Evolutionary conservation across 768 basidiomycete species (phyloP).

Genomic region (Amyloporia xantha): DNA sequence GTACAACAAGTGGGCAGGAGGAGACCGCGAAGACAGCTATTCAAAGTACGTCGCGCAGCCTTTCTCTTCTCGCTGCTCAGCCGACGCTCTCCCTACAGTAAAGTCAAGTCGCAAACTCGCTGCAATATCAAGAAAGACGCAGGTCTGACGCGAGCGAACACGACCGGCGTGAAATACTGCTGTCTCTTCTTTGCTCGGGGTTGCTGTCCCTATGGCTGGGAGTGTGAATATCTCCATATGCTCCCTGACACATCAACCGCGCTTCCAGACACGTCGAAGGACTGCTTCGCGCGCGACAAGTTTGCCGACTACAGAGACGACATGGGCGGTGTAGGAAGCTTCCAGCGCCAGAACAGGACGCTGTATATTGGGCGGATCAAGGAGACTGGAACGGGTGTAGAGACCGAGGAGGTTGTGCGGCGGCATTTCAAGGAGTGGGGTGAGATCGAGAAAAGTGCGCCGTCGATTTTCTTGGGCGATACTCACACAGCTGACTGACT

Average conservation of each 20-base stretch:
- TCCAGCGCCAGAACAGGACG: slow-evolving; percentile 90
- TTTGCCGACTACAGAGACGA: slow-evolving; percentile 97
- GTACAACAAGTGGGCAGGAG: slow-evolving; percentile 99
- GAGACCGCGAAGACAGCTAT: slow-evolving; percentile 93
- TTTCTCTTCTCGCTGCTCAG: neutral
- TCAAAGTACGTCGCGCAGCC: slow-evolving; percentile 83
- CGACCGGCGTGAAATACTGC: slow-evolving; percentile 84
- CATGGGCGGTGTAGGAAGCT: slow-evolving; percentile 99
- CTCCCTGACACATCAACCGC: slow-evolving; percentile 66
- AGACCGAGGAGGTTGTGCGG: slow-evolving; percentile 86
- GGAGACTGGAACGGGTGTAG: slow-evolving; percentile 80
- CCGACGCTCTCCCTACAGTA: slow-evolving; percentile 38
- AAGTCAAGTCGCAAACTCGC: slow-evolving; percentile 90
- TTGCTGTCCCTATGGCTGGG: slow-evolving; percentile 97
- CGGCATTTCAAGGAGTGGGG: slow-evolving; percentile 98
- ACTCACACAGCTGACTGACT: too few relatives aligned
- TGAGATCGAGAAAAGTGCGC: slow-evolving; percentile 83
- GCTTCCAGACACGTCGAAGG: slow-evolving; percentile 88
- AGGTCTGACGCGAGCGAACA: slow-evolving; percentile 93
- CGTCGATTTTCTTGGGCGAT: neutral
- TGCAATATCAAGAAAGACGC: slow-evolving; percentile 85
- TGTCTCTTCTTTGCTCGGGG: slow-evolving; percentile 96
- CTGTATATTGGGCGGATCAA: slow-evolving; percentile 92
- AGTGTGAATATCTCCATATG: slow-evolving; percentile 93
- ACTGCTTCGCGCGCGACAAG: slow-evolving; percentile 96